These are phyloP conservation scores for Emmonsiellopsis sp. DNA, from an alignment of 2,329 filamentous ascomycete species.

Conservation along the genomic window DNA sequence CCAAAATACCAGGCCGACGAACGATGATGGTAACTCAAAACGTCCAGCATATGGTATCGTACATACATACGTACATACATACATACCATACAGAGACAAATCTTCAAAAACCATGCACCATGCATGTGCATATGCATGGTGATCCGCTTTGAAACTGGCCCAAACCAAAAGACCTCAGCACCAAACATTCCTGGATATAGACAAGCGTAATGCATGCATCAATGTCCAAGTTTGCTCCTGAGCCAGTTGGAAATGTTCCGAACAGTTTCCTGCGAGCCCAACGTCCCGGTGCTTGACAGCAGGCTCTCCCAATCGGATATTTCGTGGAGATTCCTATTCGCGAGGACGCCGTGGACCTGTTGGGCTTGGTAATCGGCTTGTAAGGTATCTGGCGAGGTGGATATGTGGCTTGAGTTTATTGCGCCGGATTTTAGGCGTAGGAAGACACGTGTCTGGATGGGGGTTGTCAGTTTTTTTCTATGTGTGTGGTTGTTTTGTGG, in stretches of 20 bases:
- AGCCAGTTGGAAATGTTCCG: constrained; percentile 14
- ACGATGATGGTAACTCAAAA: constrained; percentile 1
- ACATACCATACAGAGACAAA: neutral
- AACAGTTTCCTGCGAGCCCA: constrained; percentile 4
- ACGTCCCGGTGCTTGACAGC: constrained; percentile 7
- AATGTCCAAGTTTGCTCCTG: constrained; percentile 14
- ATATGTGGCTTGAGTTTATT: constrained; percentile 31
- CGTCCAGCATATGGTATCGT: neutral
- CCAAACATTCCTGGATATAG: too few species aligned
- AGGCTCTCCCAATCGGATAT: constrained; percentile 30
- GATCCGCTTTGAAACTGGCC: neutral
- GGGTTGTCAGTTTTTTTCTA: constrained; percentile 5
- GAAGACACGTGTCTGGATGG: constrained; percentile 30
- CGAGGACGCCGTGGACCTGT: constrained; percentile 22
- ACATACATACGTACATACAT: neutral
- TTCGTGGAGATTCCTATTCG: constrained; percentile 40
- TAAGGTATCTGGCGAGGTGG: constrained; percentile 24
- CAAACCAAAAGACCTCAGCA: too few species aligned
- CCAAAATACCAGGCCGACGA: neutral
- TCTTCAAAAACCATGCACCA: neutral
- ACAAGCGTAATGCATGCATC: neutral
- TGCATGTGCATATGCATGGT: too few species aligned
- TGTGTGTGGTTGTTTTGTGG: neutral
- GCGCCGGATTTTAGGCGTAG: constrained; percentile 32
- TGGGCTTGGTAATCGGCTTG: constrained; percentile 24